These are phyloP conservation scores for Scheffersomyces stambukii DNA, from an alignment of 1,139 yeast species.

Conservation along the genomic window DNA sequence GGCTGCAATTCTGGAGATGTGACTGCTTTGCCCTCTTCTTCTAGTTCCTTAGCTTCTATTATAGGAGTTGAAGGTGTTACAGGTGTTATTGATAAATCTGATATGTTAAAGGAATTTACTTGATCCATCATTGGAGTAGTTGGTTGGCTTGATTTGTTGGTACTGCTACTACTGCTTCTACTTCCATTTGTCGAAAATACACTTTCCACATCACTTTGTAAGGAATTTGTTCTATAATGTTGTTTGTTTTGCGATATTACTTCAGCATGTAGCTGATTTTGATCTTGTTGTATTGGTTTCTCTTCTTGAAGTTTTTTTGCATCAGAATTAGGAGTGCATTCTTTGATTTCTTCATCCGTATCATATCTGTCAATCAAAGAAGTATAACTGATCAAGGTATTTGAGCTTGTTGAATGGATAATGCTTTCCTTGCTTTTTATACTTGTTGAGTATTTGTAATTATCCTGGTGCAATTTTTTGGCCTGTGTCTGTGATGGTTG, in stretches of 20 bases:
- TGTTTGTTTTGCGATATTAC: neutral
- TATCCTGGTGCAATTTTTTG: too few species aligned
- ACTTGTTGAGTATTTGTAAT: too few species aligned
- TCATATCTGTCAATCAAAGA: conserved; percentile 24
- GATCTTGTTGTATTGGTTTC: neutral
- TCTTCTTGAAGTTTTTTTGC: neutral
- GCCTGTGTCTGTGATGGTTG: conserved; percentile 2
- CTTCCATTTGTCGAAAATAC: neutral
- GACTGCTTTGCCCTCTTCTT: conserved; percentile 1
- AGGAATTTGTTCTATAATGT: neutral
- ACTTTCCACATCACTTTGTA: neutral
- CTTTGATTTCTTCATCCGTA: conserved; percentile 12
- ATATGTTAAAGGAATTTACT: neutral
- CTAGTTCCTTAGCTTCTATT: neutral
- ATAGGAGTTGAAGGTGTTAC: too few species aligned
- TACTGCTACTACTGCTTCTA: neutral
- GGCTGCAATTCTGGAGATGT: neutral
- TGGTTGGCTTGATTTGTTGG: neutral
- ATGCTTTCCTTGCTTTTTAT: conserved; percentile 1
- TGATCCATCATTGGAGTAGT: neutral
- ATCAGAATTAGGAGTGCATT: too few species aligned
- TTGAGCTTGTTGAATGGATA: conserved; percentile 11
- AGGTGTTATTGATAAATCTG: too few species aligned
- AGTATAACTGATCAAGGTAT: conserved; percentile 17
- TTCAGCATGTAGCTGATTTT: conserved; percentile 1